Percentiles rank a stretch among this genome's conserved stretches.
Evolutionary conservation across 805 yeast genomes (phyloP).

Genomic region (Brettanomyces nanus): DNA sequence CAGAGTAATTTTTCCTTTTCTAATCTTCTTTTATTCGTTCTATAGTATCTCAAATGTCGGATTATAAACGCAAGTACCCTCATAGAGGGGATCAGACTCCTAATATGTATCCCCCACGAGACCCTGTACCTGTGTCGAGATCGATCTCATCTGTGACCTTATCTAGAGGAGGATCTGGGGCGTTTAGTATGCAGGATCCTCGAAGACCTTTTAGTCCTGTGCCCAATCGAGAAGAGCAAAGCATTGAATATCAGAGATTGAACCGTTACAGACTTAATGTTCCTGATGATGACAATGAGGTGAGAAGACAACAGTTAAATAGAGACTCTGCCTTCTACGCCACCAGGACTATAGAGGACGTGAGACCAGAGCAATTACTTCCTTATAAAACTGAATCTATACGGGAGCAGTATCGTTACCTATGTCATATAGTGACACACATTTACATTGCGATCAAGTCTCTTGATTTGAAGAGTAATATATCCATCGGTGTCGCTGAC

Average conservation of each 20-base stretch:
- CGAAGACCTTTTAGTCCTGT: constrained; percentile 2
- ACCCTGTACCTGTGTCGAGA: constrained; percentile 17
- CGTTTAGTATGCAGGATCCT: constrained; percentile 1
- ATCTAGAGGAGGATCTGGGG: constrained; percentile 8
- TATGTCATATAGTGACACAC: constrained; percentile 74
- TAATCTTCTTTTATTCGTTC: no score
- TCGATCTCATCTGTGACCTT: constrained; percentile 17
- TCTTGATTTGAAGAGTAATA: constrained; percentile 63
- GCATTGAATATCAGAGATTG: constrained; percentile 17
- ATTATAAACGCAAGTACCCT: no score
- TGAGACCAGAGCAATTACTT: constrained; percentile 26
- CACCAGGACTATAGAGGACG: constrained; percentile 13
- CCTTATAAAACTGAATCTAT: constrained; percentile 73
- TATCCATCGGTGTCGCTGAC: constrained; percentile 62
- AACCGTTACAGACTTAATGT: constrained; percentile 43
- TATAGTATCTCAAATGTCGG: no score
- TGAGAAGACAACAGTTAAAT: constrained; percentile 16
- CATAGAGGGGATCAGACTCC: constrained; percentile 3
- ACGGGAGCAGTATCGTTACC: constrained; percentile 60
- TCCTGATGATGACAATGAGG: constrained; percentile 38
- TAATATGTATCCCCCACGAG: constrained; percentile 3
- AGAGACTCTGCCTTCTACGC: constrained; percentile 18
- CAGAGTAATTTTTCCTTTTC: no score
- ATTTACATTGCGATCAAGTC: constrained; percentile 71
- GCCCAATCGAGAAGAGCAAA: constrained; percentile 5